Evolutionary conservation across 352 stramenopile species (phyloP).

Genomic region (Pelagophyceae sp.): DNA sequence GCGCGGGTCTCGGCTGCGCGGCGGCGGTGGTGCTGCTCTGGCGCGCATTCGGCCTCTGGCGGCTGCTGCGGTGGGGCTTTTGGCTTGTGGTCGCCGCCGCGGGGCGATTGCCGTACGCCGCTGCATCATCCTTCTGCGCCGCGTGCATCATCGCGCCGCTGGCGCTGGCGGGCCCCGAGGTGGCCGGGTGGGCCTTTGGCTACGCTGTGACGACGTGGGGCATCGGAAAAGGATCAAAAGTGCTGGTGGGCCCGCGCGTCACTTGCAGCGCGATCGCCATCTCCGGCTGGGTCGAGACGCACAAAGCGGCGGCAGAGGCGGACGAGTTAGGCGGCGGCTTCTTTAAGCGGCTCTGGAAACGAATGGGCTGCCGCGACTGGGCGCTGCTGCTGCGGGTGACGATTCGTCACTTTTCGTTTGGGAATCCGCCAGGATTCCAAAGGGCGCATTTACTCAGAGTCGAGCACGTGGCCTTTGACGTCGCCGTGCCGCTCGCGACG

Average conservation of each 20-base stretch:
- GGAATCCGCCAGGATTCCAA: slow-evolving; percentile 8
- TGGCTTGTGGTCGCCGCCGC: not conserved
- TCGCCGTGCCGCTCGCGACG: not conserved
- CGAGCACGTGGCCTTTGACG: not conserved
- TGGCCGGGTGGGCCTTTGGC: not conserved
- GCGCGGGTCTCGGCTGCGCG: not conserved
- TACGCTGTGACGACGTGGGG: not conserved
- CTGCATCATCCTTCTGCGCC: not conserved
- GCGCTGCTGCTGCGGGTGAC: not conserved
- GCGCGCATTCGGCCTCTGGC: not conserved
- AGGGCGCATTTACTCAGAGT: not conserved
- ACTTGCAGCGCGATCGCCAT: not conserved
- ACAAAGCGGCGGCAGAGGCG: not conserved
- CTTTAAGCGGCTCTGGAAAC: too few species aligned
- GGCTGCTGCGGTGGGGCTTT: not conserved
- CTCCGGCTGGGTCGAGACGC: not conserved
- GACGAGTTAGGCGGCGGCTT: too few species aligned
- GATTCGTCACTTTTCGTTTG: not conserved
- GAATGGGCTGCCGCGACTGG: not conserved
- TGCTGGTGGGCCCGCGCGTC: not conserved
- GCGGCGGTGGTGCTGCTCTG: not conserved
- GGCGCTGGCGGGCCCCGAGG: not conserved
- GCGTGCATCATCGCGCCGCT: not conserved
- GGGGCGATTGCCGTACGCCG: not conserved
- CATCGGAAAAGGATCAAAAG: not conserved